phyloP scores from a whole-genome alignment of 306 rosid genomes.

The Lotus japonicus region DNA sequence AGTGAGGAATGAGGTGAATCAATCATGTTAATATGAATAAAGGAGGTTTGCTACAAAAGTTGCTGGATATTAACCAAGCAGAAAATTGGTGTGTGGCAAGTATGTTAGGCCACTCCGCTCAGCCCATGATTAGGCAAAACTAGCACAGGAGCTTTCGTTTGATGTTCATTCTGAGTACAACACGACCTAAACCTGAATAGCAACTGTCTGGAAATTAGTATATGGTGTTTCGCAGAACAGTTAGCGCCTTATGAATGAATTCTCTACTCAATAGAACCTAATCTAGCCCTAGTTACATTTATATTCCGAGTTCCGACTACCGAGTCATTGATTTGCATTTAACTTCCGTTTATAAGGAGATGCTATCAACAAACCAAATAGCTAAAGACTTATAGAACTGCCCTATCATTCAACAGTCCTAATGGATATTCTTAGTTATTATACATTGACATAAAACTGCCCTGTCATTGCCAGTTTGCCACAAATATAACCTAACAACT shows the following conservation, averaged over 20 bases:
- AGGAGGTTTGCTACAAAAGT: not conserved
- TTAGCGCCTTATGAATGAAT: not conserved
- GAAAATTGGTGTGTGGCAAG: not conserved
- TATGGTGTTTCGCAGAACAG: not conserved
- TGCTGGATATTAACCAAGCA: not conserved
- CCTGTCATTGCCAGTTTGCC: not conserved
- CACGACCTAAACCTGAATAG: not conserved
- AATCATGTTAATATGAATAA: not conserved
- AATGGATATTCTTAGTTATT: not conserved
- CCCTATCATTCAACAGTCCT: constrained; percentile 1
- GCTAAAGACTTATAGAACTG: not conserved
- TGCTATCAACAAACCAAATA: not conserved
- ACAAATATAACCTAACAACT: not conserved
- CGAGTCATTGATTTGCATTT: not conserved
- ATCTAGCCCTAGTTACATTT: not conserved
- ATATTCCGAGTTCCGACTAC: too few species aligned
- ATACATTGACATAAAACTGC: not conserved
- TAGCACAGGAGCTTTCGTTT: not conserved
- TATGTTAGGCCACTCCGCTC: not conserved
- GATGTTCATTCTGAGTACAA: not conserved
- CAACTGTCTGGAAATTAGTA: not conserved
- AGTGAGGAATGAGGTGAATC: not conserved
- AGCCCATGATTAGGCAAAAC: not conserved
- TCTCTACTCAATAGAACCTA: not conserved
- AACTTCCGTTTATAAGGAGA: not conserved